phyloP scores from a whole-genome alignment of 306 rosid genomes.

The Corylus heterophylla region DNA sequence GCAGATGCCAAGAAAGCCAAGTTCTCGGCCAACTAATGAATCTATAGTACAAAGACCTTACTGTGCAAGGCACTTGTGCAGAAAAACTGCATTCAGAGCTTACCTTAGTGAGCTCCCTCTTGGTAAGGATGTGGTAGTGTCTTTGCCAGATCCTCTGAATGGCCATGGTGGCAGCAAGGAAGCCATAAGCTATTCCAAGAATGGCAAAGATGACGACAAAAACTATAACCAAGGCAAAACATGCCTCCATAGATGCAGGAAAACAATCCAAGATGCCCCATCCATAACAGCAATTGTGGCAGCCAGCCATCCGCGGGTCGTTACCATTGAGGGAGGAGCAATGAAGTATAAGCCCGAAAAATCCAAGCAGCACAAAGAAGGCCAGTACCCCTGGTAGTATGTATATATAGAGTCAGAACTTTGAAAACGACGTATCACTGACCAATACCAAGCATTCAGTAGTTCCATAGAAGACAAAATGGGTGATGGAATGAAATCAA shows the following conservation, averaged over 20 bases:
- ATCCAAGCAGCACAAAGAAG: slow-evolving; percentile 93
- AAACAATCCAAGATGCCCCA: slow-evolving; percentile 99
- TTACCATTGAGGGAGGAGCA: slow-evolving; percentile 83
- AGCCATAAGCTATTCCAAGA: slow-evolving; percentile 97
- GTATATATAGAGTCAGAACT: not conserved
- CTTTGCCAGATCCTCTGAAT: slow-evolving; percentile 99
- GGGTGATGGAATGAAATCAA: not conserved
- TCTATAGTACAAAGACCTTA: not conserved
- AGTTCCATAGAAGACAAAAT: not conserved
- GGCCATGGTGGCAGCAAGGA: slow-evolving; percentile 96
- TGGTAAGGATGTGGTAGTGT: slow-evolving; percentile 98
- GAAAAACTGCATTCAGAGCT: slow-evolving; percentile 1
- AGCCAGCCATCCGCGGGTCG: slow-evolving; percentile 95
- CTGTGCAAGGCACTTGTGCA: not conserved
- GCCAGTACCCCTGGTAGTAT: slow-evolving; percentile 77
- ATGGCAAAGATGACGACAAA: slow-evolving; percentile 95
- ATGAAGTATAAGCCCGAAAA: slow-evolving; percentile 92
- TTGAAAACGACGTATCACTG: not conserved
- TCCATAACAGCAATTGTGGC: slow-evolving; percentile 99
- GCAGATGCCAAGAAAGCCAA: not conserved
- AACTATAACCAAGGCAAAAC: slow-evolving; percentile 89
- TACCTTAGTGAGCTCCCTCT: slow-evolving; percentile 96
- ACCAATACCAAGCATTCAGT: not conserved
- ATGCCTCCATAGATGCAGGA: slow-evolving; percentile 99
- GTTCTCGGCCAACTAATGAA: slow-evolving; percentile 1